Conservation (phyloP, 768 basidiomycete species). For the Suillus paluster region DNA sequence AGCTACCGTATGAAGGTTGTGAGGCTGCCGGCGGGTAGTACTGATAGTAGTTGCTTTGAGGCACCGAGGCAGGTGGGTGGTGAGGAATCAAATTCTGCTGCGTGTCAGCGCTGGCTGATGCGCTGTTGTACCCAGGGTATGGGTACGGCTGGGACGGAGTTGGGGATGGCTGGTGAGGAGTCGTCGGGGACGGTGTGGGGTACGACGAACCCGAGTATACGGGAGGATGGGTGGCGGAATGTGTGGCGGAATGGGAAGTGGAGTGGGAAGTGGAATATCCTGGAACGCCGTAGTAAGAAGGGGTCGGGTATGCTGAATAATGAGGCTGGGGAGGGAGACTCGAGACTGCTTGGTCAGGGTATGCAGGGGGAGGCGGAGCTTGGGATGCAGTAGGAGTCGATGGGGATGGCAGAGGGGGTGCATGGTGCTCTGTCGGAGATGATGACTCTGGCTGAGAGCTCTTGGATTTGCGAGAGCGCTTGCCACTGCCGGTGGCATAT, state of each 20-base stretch:
- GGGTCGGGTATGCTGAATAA: conserved; percentile 38
- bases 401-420: conserved; percentile 29
- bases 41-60: conserved; percentile 30
- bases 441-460: conserved; percentile 27
- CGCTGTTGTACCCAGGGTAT: conserved; percentile 27
- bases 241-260: conserved; percentile 11
- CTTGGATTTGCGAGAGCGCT: conserved; percentile 45
- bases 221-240: conserved; percentile 8
- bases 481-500: conserved; percentile 37
- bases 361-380: conserved; percentile 29
- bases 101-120: conserved; percentile 25
- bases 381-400: conserved; percentile 35
- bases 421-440: conserved; percentile 36
- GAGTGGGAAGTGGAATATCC: conserved; percentile 21
- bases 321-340: conserved; percentile 30
- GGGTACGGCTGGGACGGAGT: conserved; percentile 23
- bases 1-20: conserved; percentile 33
- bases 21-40: conserved; percentile 36
- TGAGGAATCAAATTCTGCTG: conserved; percentile 25
- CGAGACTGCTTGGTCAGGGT: conserved; percentile 32
- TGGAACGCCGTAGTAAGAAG: conserved; percentile 36
- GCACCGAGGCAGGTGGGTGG: conserved; percentile 18
- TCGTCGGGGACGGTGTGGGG: conserved; percentile 23
- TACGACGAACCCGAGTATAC: conserved; percentile 20
- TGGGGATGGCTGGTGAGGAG: conserved; percentile 27